Percentiles rank a stretch among this genome's conserved stretches.
These are phyloP conservation scores for Cyclostephanos invisitatus DNA, from an alignment of 108 stramenopile species.

Conservation along the genomic window DNA sequence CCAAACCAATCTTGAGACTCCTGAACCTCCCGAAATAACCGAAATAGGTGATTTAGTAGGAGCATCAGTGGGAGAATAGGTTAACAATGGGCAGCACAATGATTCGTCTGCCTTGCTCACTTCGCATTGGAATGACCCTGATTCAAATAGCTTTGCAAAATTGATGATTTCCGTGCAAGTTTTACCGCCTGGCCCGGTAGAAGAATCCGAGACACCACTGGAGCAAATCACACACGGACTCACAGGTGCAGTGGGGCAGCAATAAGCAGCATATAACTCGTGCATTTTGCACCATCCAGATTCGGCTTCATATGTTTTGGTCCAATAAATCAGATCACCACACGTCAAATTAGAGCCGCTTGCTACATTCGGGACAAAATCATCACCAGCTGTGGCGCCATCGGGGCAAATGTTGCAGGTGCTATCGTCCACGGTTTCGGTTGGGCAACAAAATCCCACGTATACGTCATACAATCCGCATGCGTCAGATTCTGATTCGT, in stretches of 20 bases:
- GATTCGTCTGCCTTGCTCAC: too few relatives aligned
- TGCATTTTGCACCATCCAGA: not conserved
- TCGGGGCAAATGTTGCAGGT: conserved; percentile 1
- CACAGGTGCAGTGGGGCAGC: not conserved
- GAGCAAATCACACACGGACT: not conserved
- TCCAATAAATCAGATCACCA: not conserved
- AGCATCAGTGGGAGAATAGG: too few relatives aligned
- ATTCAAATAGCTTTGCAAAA: too few relatives aligned
- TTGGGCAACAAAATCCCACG: too few relatives aligned
- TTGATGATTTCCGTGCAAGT: not conserved
- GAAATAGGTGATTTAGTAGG: too few relatives aligned
- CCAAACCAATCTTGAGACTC: too few relatives aligned
- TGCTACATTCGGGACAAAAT: not conserved
- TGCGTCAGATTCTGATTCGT: too few relatives aligned
- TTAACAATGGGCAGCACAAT: too few relatives aligned
- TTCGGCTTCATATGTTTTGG: not conserved
- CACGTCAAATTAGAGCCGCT: not conserved
- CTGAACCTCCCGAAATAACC: too few relatives aligned
- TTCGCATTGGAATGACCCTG: too few relatives aligned
- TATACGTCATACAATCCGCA: too few relatives aligned
- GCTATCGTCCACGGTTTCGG: not conserved
- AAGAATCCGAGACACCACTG: not conserved
- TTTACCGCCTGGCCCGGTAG: too few relatives aligned
- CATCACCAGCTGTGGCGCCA: conserved; percentile 1
- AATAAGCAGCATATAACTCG: not conserved